These are phyloP conservation scores for Diaporthe eres DNA, from an alignment of 2,329 filamentous ascomycete genomes.

Conservation along the genomic window DNA sequence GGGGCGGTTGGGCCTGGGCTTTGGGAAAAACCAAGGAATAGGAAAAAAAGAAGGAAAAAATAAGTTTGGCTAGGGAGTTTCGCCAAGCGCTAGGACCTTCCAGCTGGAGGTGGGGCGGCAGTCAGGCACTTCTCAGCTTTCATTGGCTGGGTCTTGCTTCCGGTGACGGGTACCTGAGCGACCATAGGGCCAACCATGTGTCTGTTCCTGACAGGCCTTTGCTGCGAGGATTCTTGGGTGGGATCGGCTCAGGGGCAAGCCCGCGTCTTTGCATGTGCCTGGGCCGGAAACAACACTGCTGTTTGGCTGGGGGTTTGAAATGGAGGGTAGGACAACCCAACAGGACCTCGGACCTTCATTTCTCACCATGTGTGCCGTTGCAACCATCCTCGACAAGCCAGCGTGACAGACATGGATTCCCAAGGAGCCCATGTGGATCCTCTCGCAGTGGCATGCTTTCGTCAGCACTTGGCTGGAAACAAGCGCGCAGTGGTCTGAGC, in stretches of 20 bases:
- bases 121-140: conserved; percentile 40
- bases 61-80: conserved; percentile 29
- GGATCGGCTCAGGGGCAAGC: conserved; percentile 40
- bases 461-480: conserved; percentile 20
- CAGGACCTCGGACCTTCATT: conserved; percentile 25
- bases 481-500: background rate
- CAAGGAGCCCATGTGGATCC: conserved; percentile 26
- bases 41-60: conserved; percentile 34
- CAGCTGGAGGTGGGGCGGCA: conserved; percentile 39
- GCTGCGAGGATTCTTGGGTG: conserved; percentile 41
- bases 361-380: conserved; percentile 21
- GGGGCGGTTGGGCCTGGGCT: conserved; percentile 13
- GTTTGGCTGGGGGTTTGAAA: conserved; percentile 23
- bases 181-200: conserved; percentile 52
- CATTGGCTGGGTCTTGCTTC: conserved; percentile 51
- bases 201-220: conserved; percentile 54
- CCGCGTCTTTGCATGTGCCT: conserved; percentile 36
- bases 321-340: conserved; percentile 25
- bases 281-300: conserved; percentile 21
- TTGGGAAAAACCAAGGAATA: background rate
- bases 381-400: conserved; percentile 29
- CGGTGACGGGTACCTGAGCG: conserved; percentile 60
- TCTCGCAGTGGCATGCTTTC: background rate
- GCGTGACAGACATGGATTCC: conserved; percentile 30
- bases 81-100: conserved; percentile 33